Conservation (phyloP, 495 filamentous ascomycete species). For the Talaromyces thailandensis region DNA sequence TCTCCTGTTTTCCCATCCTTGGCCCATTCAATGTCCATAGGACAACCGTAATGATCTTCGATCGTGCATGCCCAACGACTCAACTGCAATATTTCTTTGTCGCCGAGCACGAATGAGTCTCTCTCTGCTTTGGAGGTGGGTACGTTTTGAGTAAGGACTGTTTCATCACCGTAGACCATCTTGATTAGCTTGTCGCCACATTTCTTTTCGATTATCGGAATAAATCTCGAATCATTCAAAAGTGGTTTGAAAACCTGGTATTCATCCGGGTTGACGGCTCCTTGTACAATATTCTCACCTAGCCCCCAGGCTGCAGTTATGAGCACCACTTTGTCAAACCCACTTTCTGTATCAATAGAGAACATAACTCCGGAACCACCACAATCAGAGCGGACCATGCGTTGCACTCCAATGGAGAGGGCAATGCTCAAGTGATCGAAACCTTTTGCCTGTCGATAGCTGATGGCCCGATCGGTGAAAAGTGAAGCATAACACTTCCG, state of each 20-base stretch:
- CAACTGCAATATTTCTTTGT: constrained; percentile 24
- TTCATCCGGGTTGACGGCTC: constrained; percentile 27
- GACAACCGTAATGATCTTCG: constrained; percentile 24
- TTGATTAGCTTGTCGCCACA: no score
- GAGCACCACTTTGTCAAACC: constrained; percentile 24
- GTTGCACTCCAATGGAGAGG: constrained; percentile 25
- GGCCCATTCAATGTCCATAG: constrained; percentile 34
- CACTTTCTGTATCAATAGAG: constrained; percentile 26
- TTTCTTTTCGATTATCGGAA: no score
- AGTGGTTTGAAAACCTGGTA: constrained; percentile 29
- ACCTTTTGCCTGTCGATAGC: constrained; percentile 24
- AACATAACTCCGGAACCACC: constrained; percentile 29
- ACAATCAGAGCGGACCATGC: constrained; percentile 26
- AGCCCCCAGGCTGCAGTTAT: constrained; percentile 31
- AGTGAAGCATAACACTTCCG: constrained; percentile 25
- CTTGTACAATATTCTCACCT: constrained; percentile 28
- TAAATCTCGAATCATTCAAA: not conserved
- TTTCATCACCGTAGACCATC: not conserved
- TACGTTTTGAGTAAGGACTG: constrained; percentile 20
- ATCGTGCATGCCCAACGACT: constrained; percentile 26
- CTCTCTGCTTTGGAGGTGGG: constrained; percentile 27
- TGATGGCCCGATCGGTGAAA: constrained; percentile 26
- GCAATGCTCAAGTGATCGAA: constrained; percentile 24
- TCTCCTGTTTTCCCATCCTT: constrained; percentile 23
- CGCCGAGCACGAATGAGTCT: constrained; percentile 17